These are phyloP conservation scores for Trichoderma atrobrunneum DNA, from an alignment of 2,329 filamentous ascomycete species.

Conservation along the genomic window DNA sequence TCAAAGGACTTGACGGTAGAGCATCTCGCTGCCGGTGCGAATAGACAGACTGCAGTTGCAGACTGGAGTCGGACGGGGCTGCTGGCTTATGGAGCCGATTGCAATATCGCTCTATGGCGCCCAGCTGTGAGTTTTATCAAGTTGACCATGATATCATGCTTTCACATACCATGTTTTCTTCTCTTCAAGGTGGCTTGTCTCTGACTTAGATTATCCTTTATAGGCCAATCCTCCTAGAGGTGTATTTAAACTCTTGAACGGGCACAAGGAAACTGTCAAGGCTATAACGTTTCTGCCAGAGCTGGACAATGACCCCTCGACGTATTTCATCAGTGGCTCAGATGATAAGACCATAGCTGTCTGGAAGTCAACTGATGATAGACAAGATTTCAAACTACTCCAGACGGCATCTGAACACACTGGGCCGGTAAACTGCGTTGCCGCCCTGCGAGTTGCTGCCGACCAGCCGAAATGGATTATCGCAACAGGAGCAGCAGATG, in stretches of 20 bases:
- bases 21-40: conserved; percentile 77
- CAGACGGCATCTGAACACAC: conserved; percentile 62
- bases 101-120: conserved; percentile 85
- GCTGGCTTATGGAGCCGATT: conserved; percentile 85
- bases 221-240: conserved; percentile 49
- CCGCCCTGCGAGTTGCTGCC: conserved; percentile 37
- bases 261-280: conserved; percentile 78
- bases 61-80: conserved; percentile 78
- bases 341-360: conserved; percentile 75
- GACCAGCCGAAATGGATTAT: conserved; percentile 48
- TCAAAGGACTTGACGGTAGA: conserved; percentile 38
- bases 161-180: background rate
- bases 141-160: background rate
- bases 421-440: conserved; percentile 71
- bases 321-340: conserved; percentile 72
- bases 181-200: background rate
- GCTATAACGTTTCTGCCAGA: conserved; percentile 72
- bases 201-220: background rate
- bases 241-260: conserved; percentile 64
- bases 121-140: conserved; percentile 59
- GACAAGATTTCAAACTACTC: conserved; percentile 38
- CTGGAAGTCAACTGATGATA: conserved; percentile 52
- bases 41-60: conserved; percentile 82
- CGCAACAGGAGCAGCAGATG: conserved; percentile 79
- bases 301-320: conserved; percentile 42